A percentile compares a stretch with the other conserved stretches of the same genome.
Evolutionary conservation across 495 filamentous ascomycete species (phyloP).

Genomic region (Penicillium riverlandense): DNA sequence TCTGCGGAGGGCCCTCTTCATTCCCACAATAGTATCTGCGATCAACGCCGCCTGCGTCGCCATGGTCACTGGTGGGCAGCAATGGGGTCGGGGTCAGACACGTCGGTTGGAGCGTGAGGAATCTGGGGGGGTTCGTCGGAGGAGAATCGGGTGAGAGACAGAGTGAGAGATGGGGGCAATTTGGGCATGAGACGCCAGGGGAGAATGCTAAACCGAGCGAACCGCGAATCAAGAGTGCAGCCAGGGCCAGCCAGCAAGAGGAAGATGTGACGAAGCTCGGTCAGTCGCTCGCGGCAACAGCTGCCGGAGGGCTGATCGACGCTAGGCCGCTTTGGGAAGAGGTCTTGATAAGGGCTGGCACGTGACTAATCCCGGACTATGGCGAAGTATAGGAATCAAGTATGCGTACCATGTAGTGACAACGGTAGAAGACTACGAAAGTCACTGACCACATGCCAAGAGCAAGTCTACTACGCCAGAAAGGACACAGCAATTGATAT

Average conservation of each 20-base stretch:
- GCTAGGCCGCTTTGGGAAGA: slow-evolving; percentile 25
- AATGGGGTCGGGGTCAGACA: slow-evolving; percentile 10
- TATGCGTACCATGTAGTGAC: too few relatives aligned
- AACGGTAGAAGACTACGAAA: too few relatives aligned
- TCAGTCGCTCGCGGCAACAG: slow-evolving; percentile 11
- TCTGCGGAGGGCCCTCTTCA: slow-evolving; percentile 65
- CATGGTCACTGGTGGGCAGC: slow-evolving; percentile 44
- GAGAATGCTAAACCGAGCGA: too few relatives aligned
- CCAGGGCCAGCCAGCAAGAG: too few relatives aligned
- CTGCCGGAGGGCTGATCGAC: slow-evolving; percentile 26
- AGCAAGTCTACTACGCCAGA: too few relatives aligned
- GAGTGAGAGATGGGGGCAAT: background rate
- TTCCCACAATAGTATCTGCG: slow-evolving; percentile 64
- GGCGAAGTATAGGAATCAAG: too few relatives aligned
- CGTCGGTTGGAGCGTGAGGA: slow-evolving; percentile 9
- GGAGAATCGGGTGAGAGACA: background rate
- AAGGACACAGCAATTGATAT: too few relatives aligned
- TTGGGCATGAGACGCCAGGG: too few relatives aligned
- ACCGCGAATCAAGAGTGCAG: too few relatives aligned
- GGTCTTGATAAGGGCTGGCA: too few relatives aligned
- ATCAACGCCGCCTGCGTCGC: slow-evolving; percentile 63
- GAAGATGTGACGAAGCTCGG: slow-evolving; percentile 16
- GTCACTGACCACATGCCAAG: too few relatives aligned
- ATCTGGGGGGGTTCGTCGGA: background rate
- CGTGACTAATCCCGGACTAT: too few relatives aligned